Conservation (phyloP, 2,329 filamentous ascomycete species). For the Hymenoscyphus fructigenus region DNA sequence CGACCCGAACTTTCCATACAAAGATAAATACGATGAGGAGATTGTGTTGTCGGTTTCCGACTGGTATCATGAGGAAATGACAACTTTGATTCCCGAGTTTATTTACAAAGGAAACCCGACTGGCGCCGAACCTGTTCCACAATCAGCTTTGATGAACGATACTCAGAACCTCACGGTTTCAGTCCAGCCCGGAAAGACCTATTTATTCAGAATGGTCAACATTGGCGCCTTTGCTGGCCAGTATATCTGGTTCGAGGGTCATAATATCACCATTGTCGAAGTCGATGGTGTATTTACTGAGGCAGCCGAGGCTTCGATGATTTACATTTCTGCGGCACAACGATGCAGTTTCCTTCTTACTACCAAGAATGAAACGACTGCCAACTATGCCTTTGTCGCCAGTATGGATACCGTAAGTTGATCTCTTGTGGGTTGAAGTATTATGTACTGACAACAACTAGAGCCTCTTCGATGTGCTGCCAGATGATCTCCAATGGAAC, state of each 20-base stretch:
- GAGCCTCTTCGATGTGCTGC: conserved; percentile 64
- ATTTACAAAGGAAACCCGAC: conserved; percentile 45
- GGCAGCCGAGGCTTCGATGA: conserved; percentile 55
- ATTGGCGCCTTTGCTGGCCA: conserved; percentile 70
- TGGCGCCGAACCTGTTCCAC: conserved; percentile 61
- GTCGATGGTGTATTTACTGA: conserved; percentile 70
- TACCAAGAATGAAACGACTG: conserved; percentile 57
- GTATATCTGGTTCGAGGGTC: conserved; percentile 66
- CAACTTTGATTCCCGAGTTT: conserved; percentile 42
- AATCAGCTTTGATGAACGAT: conserved; percentile 71
- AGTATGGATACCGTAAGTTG: conserved; percentile 60
- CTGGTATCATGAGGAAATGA: conserved; percentile 60
- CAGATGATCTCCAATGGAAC: conserved; percentile 66
- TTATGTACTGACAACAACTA: conserved; percentile 29
- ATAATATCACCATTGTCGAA: conserved; percentile 68
- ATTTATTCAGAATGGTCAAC: conserved; percentile 71
- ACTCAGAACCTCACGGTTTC: conserved; percentile 57
- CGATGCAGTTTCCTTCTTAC: conserved; percentile 63
- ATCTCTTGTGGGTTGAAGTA: background rate
- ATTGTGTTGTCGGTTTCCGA: conserved; percentile 57
- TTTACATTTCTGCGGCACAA: conserved; percentile 69
- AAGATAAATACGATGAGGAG: conserved; percentile 51
- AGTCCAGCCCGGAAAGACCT: conserved; percentile 67
- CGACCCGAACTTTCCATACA: conserved; percentile 50
- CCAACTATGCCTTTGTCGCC: conserved; percentile 66